Evolutionary conservation across 805 yeast species (phyloP), one percentile per base, ranked within the genome.

Genomic region (Cyberlindnera lachancei): DNA sequence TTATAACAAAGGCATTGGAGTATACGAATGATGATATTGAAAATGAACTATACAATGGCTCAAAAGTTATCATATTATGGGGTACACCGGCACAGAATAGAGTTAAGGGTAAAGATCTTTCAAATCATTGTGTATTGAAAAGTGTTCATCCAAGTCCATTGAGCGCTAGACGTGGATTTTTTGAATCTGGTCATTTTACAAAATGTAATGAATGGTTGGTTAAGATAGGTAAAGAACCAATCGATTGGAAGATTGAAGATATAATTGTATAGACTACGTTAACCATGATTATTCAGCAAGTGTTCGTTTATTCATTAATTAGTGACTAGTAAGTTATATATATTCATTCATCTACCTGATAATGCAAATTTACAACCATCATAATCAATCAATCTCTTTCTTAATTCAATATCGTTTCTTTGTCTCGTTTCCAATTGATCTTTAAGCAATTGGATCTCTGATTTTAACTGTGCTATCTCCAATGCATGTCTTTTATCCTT

Each of bases 71-170:
- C 15, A 25, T 41, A 3, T 25, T 50, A 14, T 64, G 70, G 70
- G 70, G 71, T 0, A 48, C 59, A 3, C 66, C 68, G 2, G 70
- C 71, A 3, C 68, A 61, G 31, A 61, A 53, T 21, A 52, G 65
- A 30, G 52, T 58, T 2, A 33, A 46, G 29, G 42, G 45, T 42
- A 39, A 58, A 41, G 48, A 58, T 26, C 34, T 46, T 33, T 34
- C 55, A 4, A 55, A 61, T 23, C 67, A 40, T 4, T 18, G 36
- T 6, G 72, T 84, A 0, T 58, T 92, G 18, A 70, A 69, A 40
- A 67, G 86, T 0, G 96, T 87, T 1, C 99, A 92, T 57, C 99
- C 99, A 1, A 82, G 94, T 18, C 99, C 99, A 1, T 60, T 92
- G 30, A 82, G 95, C 40, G 98, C 98, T 0, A 68, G 80, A 14